These are phyloP conservation scores for Trichoderma lentiforme DNA, from an alignment of 2,329 filamentous ascomycete genomes.

Conservation along the genomic window DNA sequence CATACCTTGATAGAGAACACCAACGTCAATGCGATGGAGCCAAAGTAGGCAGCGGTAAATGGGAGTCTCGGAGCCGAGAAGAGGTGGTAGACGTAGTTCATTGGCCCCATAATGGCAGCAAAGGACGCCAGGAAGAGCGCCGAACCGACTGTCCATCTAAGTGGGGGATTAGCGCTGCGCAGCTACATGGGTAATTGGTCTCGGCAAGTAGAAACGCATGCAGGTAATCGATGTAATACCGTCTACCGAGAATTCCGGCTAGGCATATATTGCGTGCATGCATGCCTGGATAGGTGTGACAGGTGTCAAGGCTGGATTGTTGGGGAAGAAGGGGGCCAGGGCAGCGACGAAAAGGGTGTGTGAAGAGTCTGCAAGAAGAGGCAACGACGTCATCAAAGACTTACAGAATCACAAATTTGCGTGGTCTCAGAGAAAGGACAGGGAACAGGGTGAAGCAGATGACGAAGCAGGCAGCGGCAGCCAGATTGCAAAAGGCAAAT, in stretches of 20 bases:
- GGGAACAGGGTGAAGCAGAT: conserved; percentile 90
- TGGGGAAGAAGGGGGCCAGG: conserved; percentile 5
- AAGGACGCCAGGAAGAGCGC: conserved; percentile 87
- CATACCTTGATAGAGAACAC: conserved; percentile 91
- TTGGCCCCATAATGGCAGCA: conserved; percentile 89
- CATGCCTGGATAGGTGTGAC: conserved; percentile 4
- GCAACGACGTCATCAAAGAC: conserved; percentile 42
- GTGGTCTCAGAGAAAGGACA: conserved; percentile 71
- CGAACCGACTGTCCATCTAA: conserved; percentile 92
- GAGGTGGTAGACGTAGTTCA: conserved; percentile 78
- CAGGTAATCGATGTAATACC: conserved; percentile 4
- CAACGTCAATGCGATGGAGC: conserved; percentile 82
- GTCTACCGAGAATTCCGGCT: conserved; percentile 9
- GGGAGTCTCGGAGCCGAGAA: conserved; percentile 80
- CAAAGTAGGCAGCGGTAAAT: conserved; percentile 93
- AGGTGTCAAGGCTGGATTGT: not conserved
- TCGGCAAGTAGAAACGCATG: conserved; percentile 13
- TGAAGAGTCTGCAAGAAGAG: conserved; percentile 12
- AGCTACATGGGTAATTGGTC: not conserved
- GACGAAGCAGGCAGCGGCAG: conserved; percentile 86
- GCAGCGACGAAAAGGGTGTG: not conserved
- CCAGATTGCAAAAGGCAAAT: conserved; percentile 87
- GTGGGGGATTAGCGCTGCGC: conserved; percentile 27
- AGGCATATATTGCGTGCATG: conserved; percentile 15
- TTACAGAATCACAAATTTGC: conserved; percentile 97